Conservation (phyloP, 768 basidiomycete species). For the Xanthoconium stramineum region DNA sequence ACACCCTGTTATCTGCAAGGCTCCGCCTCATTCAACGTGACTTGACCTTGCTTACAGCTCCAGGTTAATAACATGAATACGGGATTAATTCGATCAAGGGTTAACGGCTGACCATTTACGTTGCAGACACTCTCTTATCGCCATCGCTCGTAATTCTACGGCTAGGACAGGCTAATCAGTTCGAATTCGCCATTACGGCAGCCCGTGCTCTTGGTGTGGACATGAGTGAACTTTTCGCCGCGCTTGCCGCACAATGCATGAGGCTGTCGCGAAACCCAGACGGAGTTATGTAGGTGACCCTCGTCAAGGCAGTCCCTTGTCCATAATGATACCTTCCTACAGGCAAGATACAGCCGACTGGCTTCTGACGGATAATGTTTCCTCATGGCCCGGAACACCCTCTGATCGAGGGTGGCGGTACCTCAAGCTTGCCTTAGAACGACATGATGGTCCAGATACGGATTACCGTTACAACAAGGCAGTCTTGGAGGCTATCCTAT, state of each 20-base stretch:
- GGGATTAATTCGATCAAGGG: conserved; percentile 10
- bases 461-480: conserved; percentile 77
- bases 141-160: conserved; percentile 69
- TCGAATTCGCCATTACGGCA: conserved; percentile 73
- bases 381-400: conserved; percentile 80
- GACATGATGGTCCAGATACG: conserved; percentile 69
- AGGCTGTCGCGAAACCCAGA: conserved; percentile 66
- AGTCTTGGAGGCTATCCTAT: conserved; percentile 73
- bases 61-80: conserved; percentile 48
- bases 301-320: background rate
- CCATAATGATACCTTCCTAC: conserved; percentile 8
- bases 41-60: conserved; percentile 54
- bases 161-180: conserved; percentile 74
- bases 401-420: conserved; percentile 86
- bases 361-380: conserved; percentile 77
- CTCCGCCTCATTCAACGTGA: conserved; percentile 72
- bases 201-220: conserved; percentile 77
- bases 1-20: conserved; percentile 72
- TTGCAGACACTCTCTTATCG: conserved; percentile 51
- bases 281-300: conserved; percentile 48
- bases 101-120: conserved; percentile 21
- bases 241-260: conserved; percentile 75
- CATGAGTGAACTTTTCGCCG: conserved; percentile 82
- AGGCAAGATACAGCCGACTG: conserved; percentile 77
- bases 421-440: conserved; percentile 73